phyloP scores from a whole-genome alignment of 129 eudicot species.

The Dittrichia graveolens region DNA sequence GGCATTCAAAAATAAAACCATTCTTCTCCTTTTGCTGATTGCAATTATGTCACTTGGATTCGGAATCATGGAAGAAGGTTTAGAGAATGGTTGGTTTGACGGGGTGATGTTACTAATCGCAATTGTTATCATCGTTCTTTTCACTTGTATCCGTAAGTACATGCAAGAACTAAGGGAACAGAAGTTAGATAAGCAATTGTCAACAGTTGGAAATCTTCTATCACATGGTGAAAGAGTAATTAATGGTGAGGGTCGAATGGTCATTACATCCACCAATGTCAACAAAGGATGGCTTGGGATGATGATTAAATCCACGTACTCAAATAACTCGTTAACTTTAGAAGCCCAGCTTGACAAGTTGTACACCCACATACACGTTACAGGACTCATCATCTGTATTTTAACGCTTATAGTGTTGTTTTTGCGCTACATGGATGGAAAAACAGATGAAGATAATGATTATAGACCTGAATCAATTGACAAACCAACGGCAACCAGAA shows the following conservation, averaged over 20 bases:
- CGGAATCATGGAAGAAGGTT: constrained; percentile 40
- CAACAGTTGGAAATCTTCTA: constrained; percentile 28
- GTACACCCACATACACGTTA: constrained; percentile 21
- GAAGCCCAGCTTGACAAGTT: constrained; percentile 40
- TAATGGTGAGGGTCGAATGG: constrained; percentile 41
- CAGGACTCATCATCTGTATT: constrained; percentile 37
- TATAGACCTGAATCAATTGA: constrained; percentile 26
- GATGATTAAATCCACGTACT: constrained; percentile 33
- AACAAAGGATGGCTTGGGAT: constrained; percentile 35
- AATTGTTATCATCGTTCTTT: constrained; percentile 20
- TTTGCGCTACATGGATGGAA: constrained; percentile 23
- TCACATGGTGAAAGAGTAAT: constrained; percentile 42
- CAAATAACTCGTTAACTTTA: constrained; percentile 13
- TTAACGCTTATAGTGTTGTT: constrained; percentile 26
- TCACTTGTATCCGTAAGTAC: constrained; percentile 23
- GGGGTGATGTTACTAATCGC: constrained; percentile 30
- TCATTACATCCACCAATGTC: constrained; percentile 30
- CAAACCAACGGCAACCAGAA: constrained; percentile 22
- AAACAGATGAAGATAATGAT: constrained; percentile 27
- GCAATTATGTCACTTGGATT: constrained; percentile 33
- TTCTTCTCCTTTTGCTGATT: constrained; percentile 22
- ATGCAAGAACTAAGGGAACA: not conserved
- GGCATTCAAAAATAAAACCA: constrained; percentile 21
- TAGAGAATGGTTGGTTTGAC: constrained; percentile 34
- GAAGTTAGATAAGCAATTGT: constrained; percentile 5